Base-by-base conservation (phyloP, 371 early-diverging fungal genomes). In the Batkoa obscura region DNA sequence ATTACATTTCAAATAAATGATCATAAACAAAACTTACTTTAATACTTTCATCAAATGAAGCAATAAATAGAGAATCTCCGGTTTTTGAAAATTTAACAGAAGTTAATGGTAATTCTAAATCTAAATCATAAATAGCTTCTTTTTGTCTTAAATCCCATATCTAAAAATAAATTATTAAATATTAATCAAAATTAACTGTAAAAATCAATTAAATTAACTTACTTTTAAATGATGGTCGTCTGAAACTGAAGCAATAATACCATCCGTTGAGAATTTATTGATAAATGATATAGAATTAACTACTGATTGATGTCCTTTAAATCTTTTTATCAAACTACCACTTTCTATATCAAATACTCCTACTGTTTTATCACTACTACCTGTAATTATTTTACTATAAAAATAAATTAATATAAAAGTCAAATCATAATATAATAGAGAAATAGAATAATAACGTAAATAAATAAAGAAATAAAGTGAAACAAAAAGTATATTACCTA, bases 11-110 rank as follows among this genome's bases (percentile, higher is more conserved):
- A 48, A 51, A n/a, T 34, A 60, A 46, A 42, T 33, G 37, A 45
- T 42, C 1, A 23, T 8, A 33, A 42, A 41, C 47, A 12, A n/a
- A 3, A 31, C 39, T 55, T 60, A 75, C 85, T 45, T 75, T 81
- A 59, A 96, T 86, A 34, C 73, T 74, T 65, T 90, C 88, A 64
- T 94, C 94, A n/a, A 94, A 67, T 9, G 88, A 84, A 23, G 87
- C 94, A n/a, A 84, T 66, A 64, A 81, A 94, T 0, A 93, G 72
- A 50, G 74, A 69, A 60, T 84, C 82, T 2, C 88, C 91, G n/a
- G 86, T 83, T 49, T 74, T 76, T 35, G 76, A 75, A 49, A 84
- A 89, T 8, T 72, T 75, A 2, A 82, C 76, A 1, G 90, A 76
- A 3, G 91, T 91, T 13, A 93, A 71, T 61, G 88, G 89, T 52